A percentile compares a stretch with the other conserved stretches of the same genome.
Evolutionary conservation across 2,329 filamentous ascomycete species (phyloP).

Genomic region (Pseudogymnoascus sp.): DNA sequence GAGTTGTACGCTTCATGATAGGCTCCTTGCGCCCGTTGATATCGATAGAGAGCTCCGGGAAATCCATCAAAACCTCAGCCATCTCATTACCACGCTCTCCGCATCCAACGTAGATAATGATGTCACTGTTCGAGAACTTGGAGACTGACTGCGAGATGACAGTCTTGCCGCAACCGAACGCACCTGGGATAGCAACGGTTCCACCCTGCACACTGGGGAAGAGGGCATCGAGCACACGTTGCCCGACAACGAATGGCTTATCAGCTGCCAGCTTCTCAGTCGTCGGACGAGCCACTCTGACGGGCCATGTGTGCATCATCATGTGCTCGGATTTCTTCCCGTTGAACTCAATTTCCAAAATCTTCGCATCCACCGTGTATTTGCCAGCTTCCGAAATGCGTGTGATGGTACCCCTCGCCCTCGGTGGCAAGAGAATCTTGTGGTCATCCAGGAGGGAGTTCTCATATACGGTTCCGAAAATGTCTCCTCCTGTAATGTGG

Average conservation of each 20-base stretch:
- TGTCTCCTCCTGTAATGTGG: conserved; percentile 91
- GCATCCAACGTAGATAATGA: conserved; percentile 93
- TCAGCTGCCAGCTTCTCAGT: conserved; percentile 87
- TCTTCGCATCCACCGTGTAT: conserved; percentile 90
- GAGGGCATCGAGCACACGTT: conserved; percentile 90
- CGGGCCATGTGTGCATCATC: conserved; percentile 99
- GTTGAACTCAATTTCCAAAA: conserved; percentile 94
- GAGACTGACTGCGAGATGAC: conserved; percentile 98
- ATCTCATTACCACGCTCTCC: conserved; percentile 97
- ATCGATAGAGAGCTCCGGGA: conserved; percentile 93
- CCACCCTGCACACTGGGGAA: conserved; percentile 96
- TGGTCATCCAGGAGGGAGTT: conserved; percentile 92
- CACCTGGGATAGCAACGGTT: conserved; percentile 94
- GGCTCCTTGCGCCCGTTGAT: conserved; percentile 91
- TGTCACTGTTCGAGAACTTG: conserved; percentile 99
- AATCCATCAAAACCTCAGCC: conserved; percentile 99
- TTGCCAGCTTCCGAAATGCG: conserved; percentile 80
- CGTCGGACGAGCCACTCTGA: conserved; percentile 86
- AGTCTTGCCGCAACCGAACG: conserved; percentile 98
- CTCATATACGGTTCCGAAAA: conserved; percentile 91
- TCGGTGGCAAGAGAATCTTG: conserved; percentile 84
- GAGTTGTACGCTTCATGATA: conserved; percentile 98
- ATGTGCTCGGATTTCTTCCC: conserved; percentile 88
- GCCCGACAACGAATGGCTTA: conserved; percentile 89
- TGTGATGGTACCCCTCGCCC: conserved; percentile 86